Evolutionary conservation across 2,329 filamentous ascomycete genomes (phyloP), one percentile per base, ranked within the genome.

Genomic region (Colletotrichum chlorophyti): DNA sequence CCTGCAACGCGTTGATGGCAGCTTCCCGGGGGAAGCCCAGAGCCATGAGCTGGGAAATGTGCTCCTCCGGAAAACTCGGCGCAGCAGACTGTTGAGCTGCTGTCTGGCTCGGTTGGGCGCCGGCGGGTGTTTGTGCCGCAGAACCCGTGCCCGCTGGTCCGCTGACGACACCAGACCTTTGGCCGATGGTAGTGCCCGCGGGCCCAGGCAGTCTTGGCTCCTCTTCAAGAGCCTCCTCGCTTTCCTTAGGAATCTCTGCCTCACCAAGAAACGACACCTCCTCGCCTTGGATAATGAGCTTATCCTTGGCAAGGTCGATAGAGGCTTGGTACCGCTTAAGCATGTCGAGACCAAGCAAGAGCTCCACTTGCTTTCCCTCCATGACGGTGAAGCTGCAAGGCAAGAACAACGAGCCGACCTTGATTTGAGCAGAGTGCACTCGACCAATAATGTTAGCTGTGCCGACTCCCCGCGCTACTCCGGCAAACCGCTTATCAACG

Each of bases 361-460:
- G 81, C 71, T 98, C 95, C 21, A 99, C 95, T 49, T 92, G 88
- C 75, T 98, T 99, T 64, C 95, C 95, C 77, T 99, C 95, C 95
- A 99, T 99, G 69, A 99, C 95, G 3, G 95, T 99, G 74, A 99
- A 99, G 59, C 93, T 95, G 77, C 93, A 98, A 3, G 94, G 89
- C 65, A 99, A 81, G 70, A 92, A 93, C 62, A 94, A 85, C 37
- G 84, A 86, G 50, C 94, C 95, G 65, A 99, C 95, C 74, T 91
- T 94, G 74, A 99, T 96, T 74, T 94, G 92, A 9, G 95, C 95
- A 19, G 91, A 92, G 74, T 99, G 95, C 4, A 99, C 95, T 49
- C 95, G 91, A 27, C 95, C 95, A 17, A 99, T 88, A 66, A 99
- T 98, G 57, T 88, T 90, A 21, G 95, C 95, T 1, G 95, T 98